Evolutionary conservation across 305 asterid genomes (phyloP).

Genomic region (Fraxinus albicans): DNA sequence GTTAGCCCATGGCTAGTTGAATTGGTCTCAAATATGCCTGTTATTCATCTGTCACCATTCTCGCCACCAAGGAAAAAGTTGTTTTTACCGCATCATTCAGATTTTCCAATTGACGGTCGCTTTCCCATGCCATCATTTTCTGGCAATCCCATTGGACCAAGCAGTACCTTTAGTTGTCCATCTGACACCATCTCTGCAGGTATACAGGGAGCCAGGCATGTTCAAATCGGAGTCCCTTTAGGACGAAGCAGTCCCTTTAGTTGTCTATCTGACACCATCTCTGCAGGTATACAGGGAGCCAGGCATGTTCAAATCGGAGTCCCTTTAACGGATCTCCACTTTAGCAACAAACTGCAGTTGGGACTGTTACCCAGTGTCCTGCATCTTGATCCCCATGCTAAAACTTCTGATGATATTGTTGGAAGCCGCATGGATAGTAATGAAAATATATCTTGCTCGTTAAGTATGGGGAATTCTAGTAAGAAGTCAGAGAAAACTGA

Average conservation of each 20-base stretch:
- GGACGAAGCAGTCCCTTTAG: constrained; percentile 43
- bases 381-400: constrained; percentile 46
- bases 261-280: constrained; percentile 56
- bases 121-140: constrained; percentile 77
- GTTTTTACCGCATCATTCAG: constrained; percentile 58
- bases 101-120: constrained; percentile 60
- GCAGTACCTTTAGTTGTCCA: constrained; percentile 64
- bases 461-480: constrained; percentile 63
- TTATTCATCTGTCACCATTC: constrained; percentile 67
- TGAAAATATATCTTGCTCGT: constrained; percentile 67
- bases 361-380: constrained; percentile 57
- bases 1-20: constrained; percentile 97
- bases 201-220: constrained; percentile 99
- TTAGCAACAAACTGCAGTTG: constrained; percentile 69
- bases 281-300: constrained; percentile 99
- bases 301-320: constrained; percentile 97
- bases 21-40: constrained; percentile 72
- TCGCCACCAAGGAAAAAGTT: constrained; percentile 73
- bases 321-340: constrained; percentile 56
- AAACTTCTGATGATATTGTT: constrained; percentile 38
- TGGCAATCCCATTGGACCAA: constrained; percentile 77
- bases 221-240: constrained; percentile 78
- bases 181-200: constrained; percentile 82
- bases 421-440: constrained; percentile 34
- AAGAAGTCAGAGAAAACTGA: constrained; percentile 43